Percentiles rank a stretch among this genome's conserved stretches.
Evolutionary conservation across 805 yeast genomes (phyloP).

Genomic region (Ogataea siamensis): DNA sequence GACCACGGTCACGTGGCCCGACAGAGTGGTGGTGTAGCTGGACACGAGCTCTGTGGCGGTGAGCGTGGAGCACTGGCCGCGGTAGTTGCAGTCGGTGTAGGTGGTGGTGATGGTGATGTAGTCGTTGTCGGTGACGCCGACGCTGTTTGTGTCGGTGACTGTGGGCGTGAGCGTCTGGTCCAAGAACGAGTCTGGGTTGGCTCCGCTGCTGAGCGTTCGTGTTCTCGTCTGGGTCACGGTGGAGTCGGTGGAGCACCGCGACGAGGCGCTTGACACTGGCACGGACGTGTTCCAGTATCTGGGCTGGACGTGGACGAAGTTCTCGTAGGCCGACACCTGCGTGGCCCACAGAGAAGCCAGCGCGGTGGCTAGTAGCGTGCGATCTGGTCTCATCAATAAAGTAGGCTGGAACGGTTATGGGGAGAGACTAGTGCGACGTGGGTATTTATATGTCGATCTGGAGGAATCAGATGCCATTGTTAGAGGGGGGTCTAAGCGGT

Average conservation of each 20-base stretch:
- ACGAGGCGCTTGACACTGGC: constrained; percentile 3
- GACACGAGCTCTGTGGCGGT: constrained; percentile 28
- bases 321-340: constrained; percentile 13
- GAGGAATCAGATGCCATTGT: constrained; percentile 1
- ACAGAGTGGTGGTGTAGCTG: constrained; percentile 25
- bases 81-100: constrained; percentile 21
- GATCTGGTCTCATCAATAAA: constrained; percentile 9
- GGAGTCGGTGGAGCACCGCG: constrained; percentile 21
- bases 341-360: constrained; percentile 8
- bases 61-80: constrained; percentile 23
- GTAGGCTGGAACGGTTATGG: not conserved
- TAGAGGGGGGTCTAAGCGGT: not conserved
- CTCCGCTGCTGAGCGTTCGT: constrained; percentile 13
- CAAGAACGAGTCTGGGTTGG: constrained; percentile 11
- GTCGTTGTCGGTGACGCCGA: constrained; percentile 14
- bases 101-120: constrained; percentile 23
- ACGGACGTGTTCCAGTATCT: constrained; percentile 22
- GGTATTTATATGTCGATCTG: constrained; percentile 10
- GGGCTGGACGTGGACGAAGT: constrained; percentile 11
- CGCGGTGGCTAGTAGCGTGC: constrained; percentile 10
- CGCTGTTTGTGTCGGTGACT: constrained; percentile 15
- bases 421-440: not conserved
- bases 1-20: constrained; percentile 18
- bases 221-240: constrained; percentile 19
- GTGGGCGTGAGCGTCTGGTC: constrained; percentile 22